These are phyloP conservation scores for Aspergillus terreus DNA, from an alignment of 2,329 filamentous ascomycete genomes.

Conservation along the genomic window DNA sequence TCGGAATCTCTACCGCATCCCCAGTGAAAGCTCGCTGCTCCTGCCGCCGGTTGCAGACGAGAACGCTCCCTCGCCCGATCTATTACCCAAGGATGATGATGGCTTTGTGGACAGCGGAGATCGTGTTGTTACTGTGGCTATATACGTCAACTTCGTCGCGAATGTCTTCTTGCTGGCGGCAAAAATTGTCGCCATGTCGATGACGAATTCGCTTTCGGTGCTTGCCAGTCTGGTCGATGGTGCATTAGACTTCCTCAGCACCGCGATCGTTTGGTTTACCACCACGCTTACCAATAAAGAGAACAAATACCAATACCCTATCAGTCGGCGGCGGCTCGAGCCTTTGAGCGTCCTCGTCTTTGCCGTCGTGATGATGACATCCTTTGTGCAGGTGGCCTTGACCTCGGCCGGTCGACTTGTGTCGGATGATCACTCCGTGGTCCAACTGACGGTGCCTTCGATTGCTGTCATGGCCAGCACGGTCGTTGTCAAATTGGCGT, in stretches of 20 bases:
- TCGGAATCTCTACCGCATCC: constrained; percentile 75
- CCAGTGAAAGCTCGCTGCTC: constrained; percentile 30
- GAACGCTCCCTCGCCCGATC: constrained; percentile 52
- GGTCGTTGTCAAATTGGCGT: constrained; percentile 74
- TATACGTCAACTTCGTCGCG: constrained; percentile 78
- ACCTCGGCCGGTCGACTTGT: constrained; percentile 57
- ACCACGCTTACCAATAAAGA: constrained; percentile 57
- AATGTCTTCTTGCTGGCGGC: constrained; percentile 71
- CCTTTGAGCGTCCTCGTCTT: constrained; percentile 64
- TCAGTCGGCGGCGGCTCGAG: constrained; percentile 60
- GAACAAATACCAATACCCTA: constrained; percentile 61
- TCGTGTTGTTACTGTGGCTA: constrained; percentile 76
- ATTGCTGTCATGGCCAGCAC: constrained; percentile 78
- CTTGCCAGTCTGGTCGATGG: constrained; percentile 65
- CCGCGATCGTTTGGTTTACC: constrained; percentile 60
- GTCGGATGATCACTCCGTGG: constrained; percentile 60
- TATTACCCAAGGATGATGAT: constrained; percentile 38
- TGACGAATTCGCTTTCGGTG: constrained; percentile 66
- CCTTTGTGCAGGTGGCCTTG: constrained; percentile 59
- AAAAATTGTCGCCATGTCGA: constrained; percentile 72
- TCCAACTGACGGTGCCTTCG: constrained; percentile 69
- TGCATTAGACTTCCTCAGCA: constrained; percentile 64
- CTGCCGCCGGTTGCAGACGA: constrained; percentile 50
- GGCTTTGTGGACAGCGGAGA: constrained; percentile 64
- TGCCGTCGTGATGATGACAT: constrained; percentile 63